Evolutionary conservation across 2,329 filamentous ascomycete genomes (phyloP), one percentile per base, ranked within the genome.

Genomic region (Cladophialophora carrionii): DNA sequence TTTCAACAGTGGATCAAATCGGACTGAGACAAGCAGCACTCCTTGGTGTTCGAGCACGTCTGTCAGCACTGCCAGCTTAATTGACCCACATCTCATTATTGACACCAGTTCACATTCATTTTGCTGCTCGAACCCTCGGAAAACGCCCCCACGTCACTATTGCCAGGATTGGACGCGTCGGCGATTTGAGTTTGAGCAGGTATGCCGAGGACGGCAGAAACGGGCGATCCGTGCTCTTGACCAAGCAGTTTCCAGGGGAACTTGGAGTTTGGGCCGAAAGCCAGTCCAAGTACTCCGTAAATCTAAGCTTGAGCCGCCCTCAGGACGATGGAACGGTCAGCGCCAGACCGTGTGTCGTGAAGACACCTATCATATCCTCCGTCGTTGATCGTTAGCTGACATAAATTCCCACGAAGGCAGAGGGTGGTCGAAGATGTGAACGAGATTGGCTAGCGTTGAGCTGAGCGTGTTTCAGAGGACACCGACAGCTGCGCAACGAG

Each of bases 121-220:
- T 14, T 14, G 37, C n/a, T 43, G 37, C 37, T n/a, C 37, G 17
- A 43, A 43, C 14, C 4, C 17, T 43, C 37, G 14, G 14, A 14
- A 43, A 43, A 51, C 22, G 22, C 22, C 46, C 14, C 22, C 31
- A 52, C 57, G 57, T 32, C 14, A 51, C 20, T 20, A 43, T 43
- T 31, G 20, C 49, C n/a, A 60, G 46, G 14, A 43, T 26, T 29
- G 26, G n/a, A 31, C 32, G 31, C 57, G 46, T 52, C 26, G 41
- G 20, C 24, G 48, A 52, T 60, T 60, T 37, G 48, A 41, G 46
- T 60, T 60, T 29, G 48, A 22, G 49, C 56, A 58, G 29, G 56
- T 41, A 24, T 57, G 9, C 41, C 14, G 41, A n/a, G 37, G 17
- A 22, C 12, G 26, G 12, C 6, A 48, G 55, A 31, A 58, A 58